A percentile compares a stretch with the other conserved stretches of the same genome.
These are phyloP conservation scores for Bocquillonia castaneifolia DNA, from an alignment of 441 rosid genomes.

Conservation along the genomic window DNA sequence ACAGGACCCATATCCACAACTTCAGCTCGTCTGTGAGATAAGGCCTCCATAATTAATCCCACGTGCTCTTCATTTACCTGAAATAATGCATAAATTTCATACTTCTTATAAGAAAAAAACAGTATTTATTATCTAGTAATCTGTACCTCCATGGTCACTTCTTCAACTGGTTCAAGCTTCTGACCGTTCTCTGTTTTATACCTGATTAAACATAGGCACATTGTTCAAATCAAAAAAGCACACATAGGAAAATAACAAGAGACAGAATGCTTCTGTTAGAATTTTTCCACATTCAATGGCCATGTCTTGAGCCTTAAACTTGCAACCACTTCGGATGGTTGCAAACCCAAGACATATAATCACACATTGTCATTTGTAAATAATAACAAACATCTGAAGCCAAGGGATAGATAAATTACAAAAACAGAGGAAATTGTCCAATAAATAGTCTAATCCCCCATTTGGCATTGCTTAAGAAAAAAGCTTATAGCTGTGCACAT, in stretches of 20 bases:
- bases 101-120: constrained; percentile 12
- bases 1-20: constrained; percentile 91
- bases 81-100: constrained; percentile 12
- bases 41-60: constrained; percentile 86
- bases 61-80: constrained; percentile 89
- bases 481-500: too few species aligned
- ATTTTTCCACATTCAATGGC: neutral
- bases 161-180: constrained; percentile 94
- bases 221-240: constrained; percentile 9
- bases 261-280: neutral
- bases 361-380: neutral
- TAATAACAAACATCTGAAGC: neutral
- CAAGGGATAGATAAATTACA: constrained; percentile 1
- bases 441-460: too few species aligned
- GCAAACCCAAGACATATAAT: neutral
- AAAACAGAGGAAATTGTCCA: neutral
- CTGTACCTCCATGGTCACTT: constrained; percentile 77
- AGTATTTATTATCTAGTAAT: neutral
- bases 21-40: constrained; percentile 84
- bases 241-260: neutral
- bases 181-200: constrained; percentile 57
- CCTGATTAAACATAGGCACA: constrained; percentile 45
- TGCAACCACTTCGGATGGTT: neutral
- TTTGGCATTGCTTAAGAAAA: too few species aligned
- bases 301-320: neutral